Percentiles rank a stretch among this genome's conserved stretches.
phyloP scores from a whole-genome alignment of 2,329 filamentous ascomycete species.

The Byssothecium circinans region DNA sequence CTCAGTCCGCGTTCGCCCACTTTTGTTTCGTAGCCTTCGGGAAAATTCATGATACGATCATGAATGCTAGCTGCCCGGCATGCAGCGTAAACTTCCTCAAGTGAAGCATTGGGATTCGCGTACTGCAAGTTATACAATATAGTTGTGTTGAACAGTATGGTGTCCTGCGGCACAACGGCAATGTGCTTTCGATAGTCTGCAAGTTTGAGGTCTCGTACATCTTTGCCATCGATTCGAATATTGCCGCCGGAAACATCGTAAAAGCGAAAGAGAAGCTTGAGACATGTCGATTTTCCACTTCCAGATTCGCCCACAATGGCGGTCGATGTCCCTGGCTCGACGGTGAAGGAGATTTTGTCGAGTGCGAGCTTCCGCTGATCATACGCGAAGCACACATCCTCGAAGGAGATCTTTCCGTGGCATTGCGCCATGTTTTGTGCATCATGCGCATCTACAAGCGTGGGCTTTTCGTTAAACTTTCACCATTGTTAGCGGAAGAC shows the following conservation, averaged over 20 bases:
- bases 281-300: constrained; percentile 59
- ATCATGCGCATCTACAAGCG: constrained; percentile 9
- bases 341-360: constrained; percentile 50
- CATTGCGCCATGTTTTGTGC: constrained; percentile 6
- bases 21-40: constrained; percentile 35
- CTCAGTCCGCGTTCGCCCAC: constrained; percentile 34
- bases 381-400: constrained; percentile 21
- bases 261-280: constrained; percentile 60
- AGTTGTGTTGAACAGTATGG: constrained; percentile 62
- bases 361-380: constrained; percentile 49
- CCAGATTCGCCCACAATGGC: constrained; percentile 63
- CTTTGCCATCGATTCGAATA: constrained; percentile 58
- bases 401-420: constrained; percentile 13
- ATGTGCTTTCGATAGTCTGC: constrained; percentile 58
- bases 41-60: constrained; percentile 60
- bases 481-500: neutral
- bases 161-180: constrained; percentile 66
- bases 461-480: constrained; percentile 12
- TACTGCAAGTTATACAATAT: constrained; percentile 66
- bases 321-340: constrained; percentile 54
- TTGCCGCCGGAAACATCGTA: constrained; percentile 57
- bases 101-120: constrained; percentile 57
- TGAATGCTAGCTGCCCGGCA: constrained; percentile 63
- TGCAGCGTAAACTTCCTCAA: constrained; percentile 59
- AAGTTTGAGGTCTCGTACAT: constrained; percentile 59